phyloP scores from a whole-genome alignment of 1,139 yeast species.

The Taphrina pruni region DNA sequence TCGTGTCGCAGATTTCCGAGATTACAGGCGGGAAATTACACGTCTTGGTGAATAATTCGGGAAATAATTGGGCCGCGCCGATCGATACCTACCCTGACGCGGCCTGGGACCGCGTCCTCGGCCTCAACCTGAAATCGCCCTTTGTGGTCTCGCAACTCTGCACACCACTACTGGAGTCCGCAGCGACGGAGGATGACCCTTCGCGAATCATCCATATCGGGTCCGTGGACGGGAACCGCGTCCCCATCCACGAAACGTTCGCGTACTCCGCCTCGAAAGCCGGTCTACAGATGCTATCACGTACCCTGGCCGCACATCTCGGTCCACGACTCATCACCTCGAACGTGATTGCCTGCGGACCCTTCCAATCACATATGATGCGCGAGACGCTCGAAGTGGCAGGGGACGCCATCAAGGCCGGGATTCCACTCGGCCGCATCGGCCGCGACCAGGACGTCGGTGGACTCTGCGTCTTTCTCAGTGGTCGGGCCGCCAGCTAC shows the following conservation, averaged over 20 bases:
- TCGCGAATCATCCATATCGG: slow-evolving; percentile 71
- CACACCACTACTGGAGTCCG: slow-evolving; percentile 61
- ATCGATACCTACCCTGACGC: slow-evolving; percentile 65
- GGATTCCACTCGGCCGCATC: slow-evolving; percentile 65
- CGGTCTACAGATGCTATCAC: slow-evolving; percentile 74
- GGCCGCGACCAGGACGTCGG: slow-evolving; percentile 69
- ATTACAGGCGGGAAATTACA: slow-evolving; percentile 57
- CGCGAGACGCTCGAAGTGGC: slow-evolving; percentile 63
- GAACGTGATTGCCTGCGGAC: slow-evolving; percentile 77
- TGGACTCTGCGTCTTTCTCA: slow-evolving; percentile 64
- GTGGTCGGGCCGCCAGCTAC: slow-evolving; percentile 65
- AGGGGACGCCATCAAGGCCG: slow-evolving; percentile 60
- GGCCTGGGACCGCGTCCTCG: slow-evolving; percentile 64
- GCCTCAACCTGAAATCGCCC: slow-evolving; percentile 73
- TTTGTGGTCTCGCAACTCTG: slow-evolving; percentile 70
- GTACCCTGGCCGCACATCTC: slow-evolving; percentile 69
- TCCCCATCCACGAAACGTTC: slow-evolving; percentile 50
- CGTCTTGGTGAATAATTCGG: slow-evolving; percentile 77
- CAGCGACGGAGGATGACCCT: slow-evolving; percentile 67
- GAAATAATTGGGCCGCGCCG: slow-evolving; percentile 80
- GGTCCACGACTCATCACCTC: slow-evolving; percentile 72
- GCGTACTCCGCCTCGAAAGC: slow-evolving; percentile 79
- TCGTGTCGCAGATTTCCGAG: slow-evolving; percentile 57
- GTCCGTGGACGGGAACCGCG: slow-evolving; percentile 58
- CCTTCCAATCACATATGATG: slow-evolving; percentile 79